These are phyloP conservation scores for Triangularia setosa DNA, from an alignment of 2,329 filamentous ascomycete genomes.

Conservation along the genomic window DNA sequence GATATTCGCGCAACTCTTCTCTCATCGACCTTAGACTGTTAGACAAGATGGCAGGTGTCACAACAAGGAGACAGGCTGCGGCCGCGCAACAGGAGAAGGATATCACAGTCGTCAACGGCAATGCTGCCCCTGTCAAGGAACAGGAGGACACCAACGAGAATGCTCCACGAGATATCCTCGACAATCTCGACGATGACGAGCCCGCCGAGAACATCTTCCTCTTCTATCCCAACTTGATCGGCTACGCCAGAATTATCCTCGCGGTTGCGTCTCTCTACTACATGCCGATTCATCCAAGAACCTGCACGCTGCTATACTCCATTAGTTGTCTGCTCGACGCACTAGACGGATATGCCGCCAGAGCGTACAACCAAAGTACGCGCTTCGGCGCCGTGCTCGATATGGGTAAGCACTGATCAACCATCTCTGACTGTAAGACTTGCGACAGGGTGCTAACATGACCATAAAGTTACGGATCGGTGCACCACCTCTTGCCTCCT, in stretches of 20 bases:
- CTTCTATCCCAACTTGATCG: constrained; percentile 78
- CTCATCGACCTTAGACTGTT: background rate
- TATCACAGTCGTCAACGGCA: background rate
- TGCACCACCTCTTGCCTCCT: constrained; percentile 94
- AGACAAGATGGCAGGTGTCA: constrained; percentile 28
- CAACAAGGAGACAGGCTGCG: constrained; percentile 28
- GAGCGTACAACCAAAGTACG: constrained; percentile 84
- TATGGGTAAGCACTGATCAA: constrained; percentile 92
- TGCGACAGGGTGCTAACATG: background rate
- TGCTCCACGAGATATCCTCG: constrained; percentile 22
- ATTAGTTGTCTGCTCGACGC: constrained; percentile 94
- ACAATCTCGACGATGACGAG: constrained; percentile 34
- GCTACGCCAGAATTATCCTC: constrained; percentile 73
- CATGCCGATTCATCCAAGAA: constrained; percentile 97
- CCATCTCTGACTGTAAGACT: background rate
- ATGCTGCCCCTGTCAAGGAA: background rate
- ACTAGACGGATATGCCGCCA: constrained; percentile 89
- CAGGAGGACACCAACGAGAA: background rate
- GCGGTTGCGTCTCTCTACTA: constrained; percentile 94
- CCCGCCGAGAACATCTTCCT: constrained; percentile 72
- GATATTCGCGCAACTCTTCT: background rate
- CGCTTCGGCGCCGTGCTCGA: constrained; percentile 95
- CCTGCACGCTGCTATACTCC: constrained; percentile 86
- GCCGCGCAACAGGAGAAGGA: constrained; percentile 9
- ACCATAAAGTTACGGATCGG: constrained; percentile 38